Percentiles rank a stretch among this genome's conserved stretches.
phyloP scores from a whole-genome alignment of 1,139 yeast species.

The Yamadazyma aaseri region DNA sequence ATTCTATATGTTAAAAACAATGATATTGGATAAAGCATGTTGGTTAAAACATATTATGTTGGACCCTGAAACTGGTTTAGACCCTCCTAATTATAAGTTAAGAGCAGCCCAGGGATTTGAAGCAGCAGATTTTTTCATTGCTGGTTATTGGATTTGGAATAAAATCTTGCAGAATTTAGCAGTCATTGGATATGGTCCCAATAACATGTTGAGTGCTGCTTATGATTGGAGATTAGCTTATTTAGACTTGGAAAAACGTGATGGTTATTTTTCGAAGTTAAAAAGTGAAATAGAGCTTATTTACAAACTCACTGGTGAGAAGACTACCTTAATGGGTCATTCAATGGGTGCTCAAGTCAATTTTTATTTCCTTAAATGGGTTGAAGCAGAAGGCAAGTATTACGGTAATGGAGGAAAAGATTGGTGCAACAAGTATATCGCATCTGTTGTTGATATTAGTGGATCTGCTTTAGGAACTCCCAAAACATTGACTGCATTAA shows the following conservation, averaged over 20 bases:
- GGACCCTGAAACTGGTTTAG: constrained; percentile 88
- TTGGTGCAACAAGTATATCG: constrained; percentile 87
- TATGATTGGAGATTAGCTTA: constrained; percentile 96
- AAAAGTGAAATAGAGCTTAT: constrained; percentile 68
- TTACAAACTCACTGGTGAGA: constrained; percentile 55
- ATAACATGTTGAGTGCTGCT: constrained; percentile 85
- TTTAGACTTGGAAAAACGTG: constrained; percentile 82
- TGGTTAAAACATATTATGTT: constrained; percentile 91
- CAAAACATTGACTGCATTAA: constrained; percentile 82
- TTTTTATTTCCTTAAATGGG: constrained; percentile 92
- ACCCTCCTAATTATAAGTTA: constrained; percentile 76
- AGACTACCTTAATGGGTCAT: constrained; percentile 80
- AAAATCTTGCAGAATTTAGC: constrained; percentile 89
- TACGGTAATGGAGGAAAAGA: constrained; percentile 84
- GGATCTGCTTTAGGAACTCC: constrained; percentile 94
- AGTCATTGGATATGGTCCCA: constrained; percentile 90
- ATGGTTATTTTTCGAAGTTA: constrained; percentile 76
- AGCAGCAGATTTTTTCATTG: constrained; percentile 93
- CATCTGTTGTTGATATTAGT: constrained; percentile 78
- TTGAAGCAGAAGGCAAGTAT: constrained; percentile 73
- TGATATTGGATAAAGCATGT: constrained; percentile 88
- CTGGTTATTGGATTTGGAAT: constrained; percentile 99
- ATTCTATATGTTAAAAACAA: constrained; percentile 88
- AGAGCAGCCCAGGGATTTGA: constrained; percentile 97
- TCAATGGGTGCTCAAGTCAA: constrained; percentile 95